Evolutionary conservation across 495 filamentous ascomycete genomes (phyloP).

Genomic region (Aspergillus mulundensis): DNA sequence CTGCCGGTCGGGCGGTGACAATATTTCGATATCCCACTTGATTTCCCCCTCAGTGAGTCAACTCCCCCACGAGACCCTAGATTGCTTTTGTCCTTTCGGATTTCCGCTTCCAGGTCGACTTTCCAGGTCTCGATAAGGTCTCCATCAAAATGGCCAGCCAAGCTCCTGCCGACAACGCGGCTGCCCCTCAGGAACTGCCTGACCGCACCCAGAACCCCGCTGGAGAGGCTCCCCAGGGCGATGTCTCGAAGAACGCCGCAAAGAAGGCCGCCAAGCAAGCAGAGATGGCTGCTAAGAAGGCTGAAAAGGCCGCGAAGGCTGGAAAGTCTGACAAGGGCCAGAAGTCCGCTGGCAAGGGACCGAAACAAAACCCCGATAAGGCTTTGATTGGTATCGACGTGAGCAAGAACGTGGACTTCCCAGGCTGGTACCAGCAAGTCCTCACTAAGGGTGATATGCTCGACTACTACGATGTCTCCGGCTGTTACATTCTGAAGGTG

Average conservation of each 20-base stretch:
- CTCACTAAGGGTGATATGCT: conserved; percentile 94
- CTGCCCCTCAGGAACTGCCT: conserved; percentile 34
- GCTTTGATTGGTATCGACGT: conserved; percentile 82
- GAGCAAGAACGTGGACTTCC: conserved; percentile 80
- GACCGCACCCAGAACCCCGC: conserved; percentile 43
- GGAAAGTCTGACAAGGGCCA: conserved; percentile 64
- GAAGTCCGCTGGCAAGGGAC: conserved; percentile 33
- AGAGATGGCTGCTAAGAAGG: conserved; percentile 62
- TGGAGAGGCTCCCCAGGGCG: conserved; percentile 33
- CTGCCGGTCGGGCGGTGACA: conserved; percentile 43
- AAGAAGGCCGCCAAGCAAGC: conserved; percentile 67
- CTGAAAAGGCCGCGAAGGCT: conserved; percentile 65
- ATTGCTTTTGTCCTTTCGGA: conserved; percentile 10
- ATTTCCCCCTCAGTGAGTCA: conserved; percentile 14
- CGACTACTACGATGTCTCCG: conserved; percentile 90
- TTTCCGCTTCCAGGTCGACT: conserved; percentile 14
- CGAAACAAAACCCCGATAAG: conserved; percentile 50
- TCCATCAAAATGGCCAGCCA: conserved; percentile 38
- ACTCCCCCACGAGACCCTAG: conserved; percentile 11
- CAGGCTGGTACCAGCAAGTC: conserved; percentile 93
- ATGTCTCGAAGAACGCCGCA: conserved; percentile 62
- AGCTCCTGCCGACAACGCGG: conserved; percentile 28
- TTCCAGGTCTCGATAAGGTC: conserved; percentile 21
- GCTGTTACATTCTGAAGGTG: conserved; percentile 89
- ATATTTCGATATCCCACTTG: conserved; percentile 42